Conservation (phyloP, 768 basidiomycete genomes). For the Kwoniella bestiolae region DNA sequence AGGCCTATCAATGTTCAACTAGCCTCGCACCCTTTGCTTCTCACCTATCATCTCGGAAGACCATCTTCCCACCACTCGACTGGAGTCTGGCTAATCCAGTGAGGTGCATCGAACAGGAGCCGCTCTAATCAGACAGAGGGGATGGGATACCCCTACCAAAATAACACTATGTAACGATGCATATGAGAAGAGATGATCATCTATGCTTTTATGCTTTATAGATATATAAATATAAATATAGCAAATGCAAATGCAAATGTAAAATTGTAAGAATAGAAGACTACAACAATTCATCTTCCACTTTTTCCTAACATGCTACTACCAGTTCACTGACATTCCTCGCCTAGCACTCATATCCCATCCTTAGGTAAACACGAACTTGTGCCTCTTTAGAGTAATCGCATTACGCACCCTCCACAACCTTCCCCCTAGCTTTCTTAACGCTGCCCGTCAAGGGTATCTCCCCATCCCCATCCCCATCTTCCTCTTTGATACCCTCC, state of each 20-base stretch:
- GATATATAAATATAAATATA: neutral
- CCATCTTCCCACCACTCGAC: too few species aligned
- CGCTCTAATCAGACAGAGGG: too few species aligned
- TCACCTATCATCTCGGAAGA: neutral
- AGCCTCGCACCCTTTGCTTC: neutral
- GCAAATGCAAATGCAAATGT: slow-evolving; percentile 1
- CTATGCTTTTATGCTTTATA: slow-evolving; percentile 19
- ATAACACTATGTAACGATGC: neutral
- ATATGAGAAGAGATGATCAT: neutral
- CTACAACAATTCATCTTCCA: neutral
- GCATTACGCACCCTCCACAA: slow-evolving; percentile 7
- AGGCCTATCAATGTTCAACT: slow-evolving; percentile 54
- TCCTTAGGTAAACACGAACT: too few species aligned
- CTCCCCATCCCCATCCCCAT: neutral
- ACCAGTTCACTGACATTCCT: too few species aligned
- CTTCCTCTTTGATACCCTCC: slow-evolving; percentile 25
- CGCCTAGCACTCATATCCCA: neutral
- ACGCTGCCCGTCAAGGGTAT: slow-evolving; percentile 16
- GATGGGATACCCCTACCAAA: too few species aligned
- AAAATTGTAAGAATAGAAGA: neutral
- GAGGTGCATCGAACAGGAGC: too few species aligned
- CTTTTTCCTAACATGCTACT: too few species aligned
- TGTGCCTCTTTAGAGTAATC: neutral
- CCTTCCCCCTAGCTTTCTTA: slow-evolving; percentile 42
- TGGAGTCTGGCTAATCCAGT: too few species aligned